These are phyloP conservation scores for Aspergillus asperescens DNA, from an alignment of 495 filamentous ascomycete genomes.

Conservation along the genomic window DNA sequence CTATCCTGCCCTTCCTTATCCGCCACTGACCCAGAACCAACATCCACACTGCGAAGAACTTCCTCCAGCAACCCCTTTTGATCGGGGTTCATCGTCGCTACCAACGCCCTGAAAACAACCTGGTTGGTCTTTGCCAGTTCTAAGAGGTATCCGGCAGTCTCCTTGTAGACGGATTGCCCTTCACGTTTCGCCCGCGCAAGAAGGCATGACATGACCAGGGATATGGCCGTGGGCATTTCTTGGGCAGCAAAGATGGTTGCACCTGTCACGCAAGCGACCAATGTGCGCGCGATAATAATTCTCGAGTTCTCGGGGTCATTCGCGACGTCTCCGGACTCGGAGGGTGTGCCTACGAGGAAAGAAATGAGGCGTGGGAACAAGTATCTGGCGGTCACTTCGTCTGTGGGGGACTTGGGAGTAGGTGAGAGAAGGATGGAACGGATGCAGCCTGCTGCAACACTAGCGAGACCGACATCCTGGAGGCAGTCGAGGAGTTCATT, in stretches of 20 bases:
- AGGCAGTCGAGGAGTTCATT: constrained; percentile 80
- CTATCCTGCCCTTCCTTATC: constrained; percentile 28
- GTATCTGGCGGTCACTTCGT: constrained; percentile 66
- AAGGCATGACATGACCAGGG: constrained; percentile 73
- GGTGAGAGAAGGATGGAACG: constrained; percentile 74
- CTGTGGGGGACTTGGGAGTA: constrained; percentile 55
- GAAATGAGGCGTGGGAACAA: constrained; percentile 70
- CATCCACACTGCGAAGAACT: constrained; percentile 60
- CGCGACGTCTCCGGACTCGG: constrained; percentile 45
- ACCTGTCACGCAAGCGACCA: constrained; percentile 62
- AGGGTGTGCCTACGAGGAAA: constrained; percentile 62
- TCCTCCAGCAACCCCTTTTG: constrained; percentile 78
- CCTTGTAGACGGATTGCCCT: constrained; percentile 48
- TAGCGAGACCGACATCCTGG: constrained; percentile 69
- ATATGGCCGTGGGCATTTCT: constrained; percentile 58
- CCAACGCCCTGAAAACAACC: constrained; percentile 65
- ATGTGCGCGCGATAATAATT: constrained; percentile 60
- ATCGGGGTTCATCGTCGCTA: constrained; percentile 62
- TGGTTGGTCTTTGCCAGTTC: constrained; percentile 77
- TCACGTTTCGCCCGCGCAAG: constrained; percentile 60
- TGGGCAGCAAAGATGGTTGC: constrained; percentile 36
- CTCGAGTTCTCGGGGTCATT: constrained; percentile 72
- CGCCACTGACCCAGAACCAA: constrained; percentile 24
- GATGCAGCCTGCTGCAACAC: constrained; percentile 81
- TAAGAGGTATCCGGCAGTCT: constrained; percentile 70